Conservation (phyloP, 2,329 filamentous ascomycete species). For the Lachnellula suecica region DNA sequence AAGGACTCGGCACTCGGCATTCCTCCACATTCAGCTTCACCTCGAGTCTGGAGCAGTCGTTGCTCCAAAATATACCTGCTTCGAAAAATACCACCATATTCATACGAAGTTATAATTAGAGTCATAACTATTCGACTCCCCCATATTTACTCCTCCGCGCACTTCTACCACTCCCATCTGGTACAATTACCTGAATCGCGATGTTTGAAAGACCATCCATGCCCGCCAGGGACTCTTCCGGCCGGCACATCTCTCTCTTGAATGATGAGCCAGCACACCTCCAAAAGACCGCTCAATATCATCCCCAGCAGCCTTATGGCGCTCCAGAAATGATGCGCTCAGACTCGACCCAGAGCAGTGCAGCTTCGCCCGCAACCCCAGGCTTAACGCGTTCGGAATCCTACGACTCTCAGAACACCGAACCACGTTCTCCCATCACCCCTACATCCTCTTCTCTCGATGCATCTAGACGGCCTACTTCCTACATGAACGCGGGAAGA, state of each 20-base stretch:
- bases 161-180: not conserved
- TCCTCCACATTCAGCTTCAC: no score
- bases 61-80: no score
- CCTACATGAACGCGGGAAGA: constrained; percentile 20
- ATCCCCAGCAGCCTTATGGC: constrained; percentile 9
- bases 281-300: constrained; percentile 18
- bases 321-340: constrained; percentile 19
- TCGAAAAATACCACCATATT: no score
- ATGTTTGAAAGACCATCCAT: constrained; percentile 37
- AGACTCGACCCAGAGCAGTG: constrained; percentile 37
- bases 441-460: constrained; percentile 44
- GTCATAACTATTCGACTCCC: not conserved
- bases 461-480: constrained; percentile 38
- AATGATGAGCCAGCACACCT: constrained; percentile 49
- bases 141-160: not conserved
- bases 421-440: constrained; percentile 55
- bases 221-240: constrained; percentile 55
- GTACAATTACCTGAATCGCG: not conserved
- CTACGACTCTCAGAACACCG: constrained; percentile 59
- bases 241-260: constrained; percentile 58
- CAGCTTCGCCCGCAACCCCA: constrained; percentile 40
- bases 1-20: no score
- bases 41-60: no score
- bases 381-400: constrained; percentile 60
- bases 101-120: not conserved